Evolutionary conservation across 164 flowering plant genomes (phyloP), one percentile per base, ranked within the genome.

Genomic region (Kalanchoe fedtschenkoi): DNA sequence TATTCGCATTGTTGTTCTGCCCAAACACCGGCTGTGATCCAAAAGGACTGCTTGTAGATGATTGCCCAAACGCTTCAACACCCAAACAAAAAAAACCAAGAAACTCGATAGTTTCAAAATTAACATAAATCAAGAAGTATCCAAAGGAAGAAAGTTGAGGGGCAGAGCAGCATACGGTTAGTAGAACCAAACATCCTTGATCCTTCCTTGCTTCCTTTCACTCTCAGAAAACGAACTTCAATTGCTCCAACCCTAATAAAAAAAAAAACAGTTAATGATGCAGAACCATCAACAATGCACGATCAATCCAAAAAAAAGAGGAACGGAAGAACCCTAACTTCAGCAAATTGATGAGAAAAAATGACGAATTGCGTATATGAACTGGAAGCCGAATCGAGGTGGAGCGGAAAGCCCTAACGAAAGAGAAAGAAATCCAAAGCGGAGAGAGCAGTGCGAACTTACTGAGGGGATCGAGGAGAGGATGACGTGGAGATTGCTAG

Each of bases 11-110:
- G 71, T 30, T 87, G n/a, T 77, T 75, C 72, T 88, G 97, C 67
- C 95, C 97, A 77, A 91, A 93, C 22, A 78, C 84, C 7, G 97
- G 74, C 61, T 74, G 95, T 28, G 89, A 80, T 38, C 83, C 96
- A 72, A 91, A 95, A 17, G 95, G 89, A 73, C 88, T 83, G 64
- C 66, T 78, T 0, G 60, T 29, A 5, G 97, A 81, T 57, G 96
- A 81, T 75, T 91, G 99, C 79, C 96, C 97, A 83, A 95, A 95
- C 68, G 99, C 99, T 95, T 82, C 58, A 19, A 66, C 61, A 47
- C 28, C 54, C 21, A n/a, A 1, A 19, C 5, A 44, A 21, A 44
- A 44, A 42, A 5, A 44, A 44, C 51, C n/a, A 44, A 19, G 2
- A n/a, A 44, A 47, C 21, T 1, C 53, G 21, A 41, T 41, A 22